Base-by-base conservation (phyloP, 306 rosid genomes). In the Rosa multiflora region DNA sequence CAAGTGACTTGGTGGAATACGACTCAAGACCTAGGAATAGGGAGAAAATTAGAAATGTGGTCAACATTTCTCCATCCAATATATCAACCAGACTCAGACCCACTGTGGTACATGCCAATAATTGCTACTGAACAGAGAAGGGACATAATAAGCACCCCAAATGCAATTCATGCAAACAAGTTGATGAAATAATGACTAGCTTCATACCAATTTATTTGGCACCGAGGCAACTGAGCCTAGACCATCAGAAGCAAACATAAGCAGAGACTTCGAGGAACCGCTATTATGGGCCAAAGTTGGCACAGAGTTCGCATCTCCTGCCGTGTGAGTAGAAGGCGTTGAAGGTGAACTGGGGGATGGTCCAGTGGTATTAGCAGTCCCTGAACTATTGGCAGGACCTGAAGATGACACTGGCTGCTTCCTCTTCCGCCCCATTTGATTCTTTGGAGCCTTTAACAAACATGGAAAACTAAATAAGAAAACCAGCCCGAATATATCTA, bases 281-380 rank as follows among this genome's bases (percentile, higher is more conserved):
- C 78, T 86, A 49, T 82, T 87, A 21, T 90, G 88, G 61, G 86
- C 85, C 82, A 83, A 80, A 78, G 82, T 79, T 43, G 94, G 90
- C 83, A 77, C 71, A 8, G 87, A 64, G 64, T 87, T 81, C 21
- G 52, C 82, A 77, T 89, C 92, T 70, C 90, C 89, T 12, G 86
- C 84, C 62, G 91, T 88, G 78, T 87, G 90, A 17, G 86, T 78
- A 79, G 90, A 84, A 70, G 92, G 88, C 3, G 92, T 76, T 73
- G 93, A 89, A 66, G 92, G 91, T 51, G 93, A 87, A 79, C 86
- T 79, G 39, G 78, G 76, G 46, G 88, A 87, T 47, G 90, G 93
- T 62, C 88, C 93, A 13, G 89, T 76, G 73, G 90, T 88, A 77
- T 89, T 91, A 78, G 85, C 86, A 15, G 94, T 88, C 63, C 94